Base-by-base conservation (phyloP, 345 rosid species). In the Angophora floribunda region DNA sequence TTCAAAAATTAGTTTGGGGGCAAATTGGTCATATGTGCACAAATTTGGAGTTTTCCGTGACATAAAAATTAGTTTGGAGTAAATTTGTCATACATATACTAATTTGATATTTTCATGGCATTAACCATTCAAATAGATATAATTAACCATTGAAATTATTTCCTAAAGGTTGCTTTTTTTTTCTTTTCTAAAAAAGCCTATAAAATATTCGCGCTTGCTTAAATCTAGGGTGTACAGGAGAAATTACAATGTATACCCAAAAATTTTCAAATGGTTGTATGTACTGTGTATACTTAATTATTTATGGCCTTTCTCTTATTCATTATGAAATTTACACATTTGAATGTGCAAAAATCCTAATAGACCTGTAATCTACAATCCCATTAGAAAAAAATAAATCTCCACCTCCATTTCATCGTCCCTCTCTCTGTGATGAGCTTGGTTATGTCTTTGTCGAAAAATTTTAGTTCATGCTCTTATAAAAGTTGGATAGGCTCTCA, bases 31-130 rank as follows among this genome's bases (percentile, higher is more conserved):
- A 36, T 36, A 36, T 2, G 41, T 36, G 41, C 41, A 36, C 41
- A 36, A 36, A 36, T 36, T 36, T 36, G 41, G 41, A 36, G 41
- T 36, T 36, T 36, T 36, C 41, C 41, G 41, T 36, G 4, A 36
- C 4, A 2, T 36, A 36, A 7, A 8, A 55, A 55, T 55, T 55
- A 1, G 22, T 55, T 55, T 55, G 2, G 22, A 55, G 61, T 55
- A 55, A 55, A 21, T 55, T 55, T 55, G 1, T 55, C 0, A 0
- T 55, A 55, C 21, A 55, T 19, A 21, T 21, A 55, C 1, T 1
- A 0, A 5, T 21, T 55, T 55, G 0, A 55, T 8, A 55, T 55
- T 3, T 55, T 21, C 61, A 1, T 3, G 12, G 1, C 7, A 21
- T 55, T 55, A 55, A 55, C 61, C 22, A 36, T 28, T 59, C n/a